Evolutionary conservation across 768 basidiomycete genomes (phyloP).

Genomic region (Crassisporium funariophilum): DNA sequence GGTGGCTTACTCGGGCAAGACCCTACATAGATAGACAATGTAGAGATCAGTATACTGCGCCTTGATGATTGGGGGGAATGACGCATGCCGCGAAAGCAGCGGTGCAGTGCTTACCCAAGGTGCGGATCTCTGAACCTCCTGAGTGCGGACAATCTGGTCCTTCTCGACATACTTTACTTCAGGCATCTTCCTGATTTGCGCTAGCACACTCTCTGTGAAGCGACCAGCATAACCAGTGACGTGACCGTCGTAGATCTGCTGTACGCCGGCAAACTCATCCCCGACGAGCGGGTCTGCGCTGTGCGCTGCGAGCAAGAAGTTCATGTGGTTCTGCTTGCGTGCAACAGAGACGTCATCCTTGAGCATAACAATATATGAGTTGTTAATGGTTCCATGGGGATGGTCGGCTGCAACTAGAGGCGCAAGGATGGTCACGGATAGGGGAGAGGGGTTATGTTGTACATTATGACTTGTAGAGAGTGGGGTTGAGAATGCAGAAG

Average conservation of each 20-base stretch:
- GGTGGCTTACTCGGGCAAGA: conserved; percentile 93
- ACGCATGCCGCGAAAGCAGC: neutral
- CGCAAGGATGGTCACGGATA: conserved; percentile 61
- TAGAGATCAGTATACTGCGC: conserved; percentile 8
- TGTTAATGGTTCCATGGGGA: conserved; percentile 74
- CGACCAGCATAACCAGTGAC: conserved; percentile 80
- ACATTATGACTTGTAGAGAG: conserved; percentile 47
- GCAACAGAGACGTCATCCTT: conserved; percentile 65
- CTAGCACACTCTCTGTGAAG: conserved; percentile 70
- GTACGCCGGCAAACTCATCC: conserved; percentile 53
- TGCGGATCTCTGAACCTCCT: conserved; percentile 68
- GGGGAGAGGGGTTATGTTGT: conserved; percentile 39
- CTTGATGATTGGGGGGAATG: neutral
- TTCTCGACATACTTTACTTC: conserved; percentile 93
- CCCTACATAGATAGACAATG: conserved; percentile 55
- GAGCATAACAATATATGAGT: conserved; percentile 94
- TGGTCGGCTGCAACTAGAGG: conserved; percentile 62
- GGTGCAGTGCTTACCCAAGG: conserved; percentile 72
- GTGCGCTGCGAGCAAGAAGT: conserved; percentile 70
- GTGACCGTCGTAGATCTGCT: conserved; percentile 77
- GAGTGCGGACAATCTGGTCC: conserved; percentile 89
- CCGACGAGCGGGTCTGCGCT: conserved; percentile 53
- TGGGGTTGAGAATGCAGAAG: conserved; percentile 44
- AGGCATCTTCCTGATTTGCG: conserved; percentile 77
- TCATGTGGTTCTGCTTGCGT: conserved; percentile 74